phyloP scores from a whole-genome alignment of 495 filamentous ascomycete species.

The Penicillium dipodomyicola region DNA sequence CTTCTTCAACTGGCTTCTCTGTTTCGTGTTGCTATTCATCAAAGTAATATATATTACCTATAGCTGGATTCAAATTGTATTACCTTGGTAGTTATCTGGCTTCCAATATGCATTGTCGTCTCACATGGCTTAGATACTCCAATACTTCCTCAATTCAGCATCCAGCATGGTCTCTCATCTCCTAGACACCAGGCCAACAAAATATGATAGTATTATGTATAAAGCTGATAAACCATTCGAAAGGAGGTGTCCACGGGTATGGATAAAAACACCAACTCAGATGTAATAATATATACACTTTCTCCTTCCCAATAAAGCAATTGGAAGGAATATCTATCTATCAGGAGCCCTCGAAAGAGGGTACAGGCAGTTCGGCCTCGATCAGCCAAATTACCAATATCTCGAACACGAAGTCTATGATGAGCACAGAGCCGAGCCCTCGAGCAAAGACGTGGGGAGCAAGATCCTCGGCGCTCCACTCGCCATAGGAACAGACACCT shows the following conservation, averaged over 20 bases:
- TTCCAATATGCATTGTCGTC: no score
- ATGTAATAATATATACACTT: neutral
- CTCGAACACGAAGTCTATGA: neutral
- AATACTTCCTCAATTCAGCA: no score
- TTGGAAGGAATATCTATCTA: neutral
- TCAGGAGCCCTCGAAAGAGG: neutral
- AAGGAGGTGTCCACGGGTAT: neutral
- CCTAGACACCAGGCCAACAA: no score
- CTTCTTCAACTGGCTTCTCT: neutral
- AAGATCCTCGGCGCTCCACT: constrained; percentile 32
- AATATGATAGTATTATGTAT: no score
- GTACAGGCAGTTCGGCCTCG: neutral
- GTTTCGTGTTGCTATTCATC: neutral
- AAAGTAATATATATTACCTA: neutral
- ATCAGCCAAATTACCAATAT: neutral
- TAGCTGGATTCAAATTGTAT: neutral
- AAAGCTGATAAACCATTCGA: neutral
- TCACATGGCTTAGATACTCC: no score
- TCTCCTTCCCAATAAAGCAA: neutral
- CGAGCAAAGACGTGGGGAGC: constrained; percentile 21
- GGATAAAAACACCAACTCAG: neutral
- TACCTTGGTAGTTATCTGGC: no score
- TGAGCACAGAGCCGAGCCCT: neutral
- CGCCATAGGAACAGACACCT: constrained; percentile 38
- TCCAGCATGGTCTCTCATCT: no score